phyloP scores from a whole-genome alignment of 306 rosid species.

The Sesbania bispinosa region DNA sequence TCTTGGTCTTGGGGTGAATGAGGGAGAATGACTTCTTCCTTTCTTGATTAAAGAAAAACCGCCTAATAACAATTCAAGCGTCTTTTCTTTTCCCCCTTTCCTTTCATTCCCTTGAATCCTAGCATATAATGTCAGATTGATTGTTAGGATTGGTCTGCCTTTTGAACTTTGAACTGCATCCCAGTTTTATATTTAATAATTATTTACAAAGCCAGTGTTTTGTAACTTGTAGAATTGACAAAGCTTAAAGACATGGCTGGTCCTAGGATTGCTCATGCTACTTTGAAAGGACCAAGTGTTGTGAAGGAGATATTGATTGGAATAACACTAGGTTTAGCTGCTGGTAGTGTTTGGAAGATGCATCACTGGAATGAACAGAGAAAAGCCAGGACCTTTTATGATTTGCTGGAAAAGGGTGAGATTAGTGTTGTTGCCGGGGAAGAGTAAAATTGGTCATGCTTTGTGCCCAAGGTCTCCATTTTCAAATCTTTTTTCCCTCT shows the following conservation, averaged over 20 bases:
- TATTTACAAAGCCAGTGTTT: neutral
- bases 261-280: conserved; percentile 78
- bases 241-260: conserved; percentile 60
- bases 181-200: neutral
- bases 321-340: conserved; percentile 48
- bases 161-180: neutral
- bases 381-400: conserved; percentile 66
- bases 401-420: conserved; percentile 89
- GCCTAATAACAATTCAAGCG: neutral
- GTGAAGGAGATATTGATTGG: conserved; percentile 80
- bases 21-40: neutral
- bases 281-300: conserved; percentile 92
- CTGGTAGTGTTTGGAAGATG: conserved; percentile 89
- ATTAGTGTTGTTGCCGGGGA: conserved; percentile 68
- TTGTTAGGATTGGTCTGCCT: neutral
- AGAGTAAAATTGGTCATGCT: conserved; percentile 35
- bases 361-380: conserved; percentile 98
- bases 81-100: neutral
- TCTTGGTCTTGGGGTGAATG: neutral
- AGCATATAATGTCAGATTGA: neutral
- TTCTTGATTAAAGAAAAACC: neutral
- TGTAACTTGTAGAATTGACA: conserved; percentile 28
- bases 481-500: conserved; percentile 20
- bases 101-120: neutral
- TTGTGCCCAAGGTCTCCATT: conserved; percentile 12